Evolutionary conservation across 306 rosid species (phyloP).

Genomic region (Cicer chorassanicum): DNA sequence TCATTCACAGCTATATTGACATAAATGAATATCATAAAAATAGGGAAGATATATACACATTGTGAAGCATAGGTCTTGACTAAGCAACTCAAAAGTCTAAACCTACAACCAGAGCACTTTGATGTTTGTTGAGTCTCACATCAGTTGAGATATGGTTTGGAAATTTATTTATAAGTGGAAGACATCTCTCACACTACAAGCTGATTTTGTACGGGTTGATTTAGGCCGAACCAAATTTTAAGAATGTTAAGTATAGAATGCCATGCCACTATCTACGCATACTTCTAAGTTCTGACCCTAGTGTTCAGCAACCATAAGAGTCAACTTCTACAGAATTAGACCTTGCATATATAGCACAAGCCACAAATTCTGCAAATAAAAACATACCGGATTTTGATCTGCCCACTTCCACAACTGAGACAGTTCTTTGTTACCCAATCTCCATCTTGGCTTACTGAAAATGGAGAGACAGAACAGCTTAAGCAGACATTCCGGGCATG

Average conservation of each 20-base stretch:
- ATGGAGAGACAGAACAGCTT: slow-evolving; percentile 33
- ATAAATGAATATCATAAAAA: slow-evolving; percentile 16
- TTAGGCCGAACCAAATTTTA: no score
- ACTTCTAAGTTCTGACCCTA: background rate
- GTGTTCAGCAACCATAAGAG: slow-evolving; percentile 36
- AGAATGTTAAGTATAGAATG: background rate
- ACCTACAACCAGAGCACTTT: slow-evolving; percentile 2
- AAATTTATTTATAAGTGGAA: no score
- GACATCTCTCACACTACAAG: no score
- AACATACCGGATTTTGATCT: slow-evolving; percentile 91
- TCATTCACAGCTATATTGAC: background rate
- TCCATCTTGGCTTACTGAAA: slow-evolving; percentile 88
- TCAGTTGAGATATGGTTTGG: no score
- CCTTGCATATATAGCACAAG: slow-evolving; percentile 29
- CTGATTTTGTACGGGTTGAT: no score
- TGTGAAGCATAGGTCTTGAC: background rate
- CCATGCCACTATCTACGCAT: slow-evolving; percentile 28
- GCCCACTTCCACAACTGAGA: slow-evolving; percentile 99
- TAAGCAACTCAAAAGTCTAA: slow-evolving; percentile 30
- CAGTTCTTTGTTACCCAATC: slow-evolving; percentile 94
- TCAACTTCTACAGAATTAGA: slow-evolving; percentile 8
- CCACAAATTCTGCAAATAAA: slow-evolving; percentile 1
- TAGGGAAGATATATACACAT: background rate
- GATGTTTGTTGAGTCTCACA: background rate
- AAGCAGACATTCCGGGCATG: slow-evolving; percentile 23